Evolutionary conservation across 768 basidiomycete species (phyloP), one percentile per base, ranked within the genome.

Genomic region (Inosperma sp.): DNA sequence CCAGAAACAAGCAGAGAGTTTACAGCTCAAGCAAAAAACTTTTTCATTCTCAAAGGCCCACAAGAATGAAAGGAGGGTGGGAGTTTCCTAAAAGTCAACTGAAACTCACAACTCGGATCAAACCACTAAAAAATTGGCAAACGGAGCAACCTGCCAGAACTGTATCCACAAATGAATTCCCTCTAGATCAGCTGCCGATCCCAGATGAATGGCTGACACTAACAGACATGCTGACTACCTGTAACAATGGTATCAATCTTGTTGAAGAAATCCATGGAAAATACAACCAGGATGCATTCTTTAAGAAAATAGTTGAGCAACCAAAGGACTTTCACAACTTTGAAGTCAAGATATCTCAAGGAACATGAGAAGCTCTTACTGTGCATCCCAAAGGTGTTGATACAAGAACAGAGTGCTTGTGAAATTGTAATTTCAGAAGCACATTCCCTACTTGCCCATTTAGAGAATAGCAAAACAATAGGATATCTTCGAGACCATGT

Each of bases 21-120:
- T 49, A 56, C 57, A 3, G 46, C 54, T 0, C 48, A 55, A 1
- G 60, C 66, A 31, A 47, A 16, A 3, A 51, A 57, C 4, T 53
- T 54, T 44, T 57, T 59, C 29, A 63, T 68, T 51, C 70, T 69
- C 27, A 57, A 59, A 23, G 51, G 54, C n/a, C 54, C 67, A 44
- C 6, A 51, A 35, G 52, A 59, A 53, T 52, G 47, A 62, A 61
- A 47, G 59, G 60, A 61, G 59, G 58, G 60, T 48, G 60, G 43
- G 60, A 56, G 41, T 41, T 51, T 43, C 6, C 13, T 25, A 4
- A n/a, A 31, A 16, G 27, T 23, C 14, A 14, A 22, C 27, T 5
- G 17, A 27, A 29, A 40, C 16, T 10, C 9, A 25, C 16, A 27
- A 36, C 17, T 17, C 47, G 2, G 30, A n/a, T n/a, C n/a, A n/a